phyloP scores from a whole-genome alignment of 345 rosid genomes.

The Adansonia digitata region DNA sequence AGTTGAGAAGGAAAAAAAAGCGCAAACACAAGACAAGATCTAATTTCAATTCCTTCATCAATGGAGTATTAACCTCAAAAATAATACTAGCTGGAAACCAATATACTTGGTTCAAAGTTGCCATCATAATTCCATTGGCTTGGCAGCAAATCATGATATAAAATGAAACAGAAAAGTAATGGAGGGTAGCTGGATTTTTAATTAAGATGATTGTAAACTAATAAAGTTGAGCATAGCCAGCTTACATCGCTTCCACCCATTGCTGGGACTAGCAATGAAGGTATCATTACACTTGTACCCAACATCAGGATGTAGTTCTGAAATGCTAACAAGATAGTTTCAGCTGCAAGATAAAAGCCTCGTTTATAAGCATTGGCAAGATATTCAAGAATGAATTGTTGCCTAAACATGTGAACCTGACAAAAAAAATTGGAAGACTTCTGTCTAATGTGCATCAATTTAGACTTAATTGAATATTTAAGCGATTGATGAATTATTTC shows the following conservation, averaged over 20 bases:
- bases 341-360: constrained; percentile 49
- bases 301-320: constrained; percentile 92
- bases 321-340: constrained; percentile 71
- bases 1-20: background rate
- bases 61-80: constrained; percentile 10
- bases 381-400: background rate
- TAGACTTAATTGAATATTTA: too few relatives aligned
- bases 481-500: background rate
- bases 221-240: constrained; percentile 7
- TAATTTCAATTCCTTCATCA: background rate
- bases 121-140: background rate
- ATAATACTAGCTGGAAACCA: constrained; percentile 7
- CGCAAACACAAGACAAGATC: background rate
- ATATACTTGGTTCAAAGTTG: constrained; percentile 1
- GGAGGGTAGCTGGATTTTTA: background rate
- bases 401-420: background rate
- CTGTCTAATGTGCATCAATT: too few relatives aligned
- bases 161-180: background rate
- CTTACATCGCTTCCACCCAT: constrained; percentile 94
- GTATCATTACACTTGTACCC: constrained; percentile 84
- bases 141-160: background rate
- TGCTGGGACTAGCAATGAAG: constrained; percentile 66
- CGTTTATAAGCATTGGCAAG: constrained; percentile 1
- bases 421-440: background rate
- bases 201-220: background rate